Base-by-base conservation (phyloP, 306 rosid genomes). In the Boehmeria nivea region DNA sequence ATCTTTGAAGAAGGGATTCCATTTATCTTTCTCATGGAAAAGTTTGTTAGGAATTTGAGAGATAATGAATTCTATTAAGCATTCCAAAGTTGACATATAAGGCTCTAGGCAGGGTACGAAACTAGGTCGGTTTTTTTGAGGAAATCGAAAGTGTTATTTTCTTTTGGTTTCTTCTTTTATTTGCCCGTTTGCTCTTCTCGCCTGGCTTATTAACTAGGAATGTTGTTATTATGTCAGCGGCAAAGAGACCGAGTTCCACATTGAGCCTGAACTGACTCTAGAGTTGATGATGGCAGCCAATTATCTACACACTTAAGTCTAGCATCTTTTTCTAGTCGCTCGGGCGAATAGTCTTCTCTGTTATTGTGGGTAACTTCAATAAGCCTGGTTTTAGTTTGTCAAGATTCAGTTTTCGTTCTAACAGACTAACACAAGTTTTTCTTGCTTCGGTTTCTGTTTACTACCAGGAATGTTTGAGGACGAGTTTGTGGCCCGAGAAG, bases 211-310 rank as follows among this genome's bases (percentile, higher is more conserved):
- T 70, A 61, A 70, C 71, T 40, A 45, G 24, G 49, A 3, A 24
- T 66, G 44, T 54, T 43, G 26, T 34, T 51, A 12, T 62, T 74
- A 59, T 71, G 28, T 14, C 72, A 88, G 96, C 46, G 96, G 96
- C 49, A 82, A 84, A 76, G 94, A 88, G 84, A 75, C 86, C 0
- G 96, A 88, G 77, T 88, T 88, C 69, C 90, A 79, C 28, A 88
- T 88, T 64, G 96, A 88, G 68, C 94, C 96, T 21, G 96, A 88
- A 67, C 63, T 88, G 70, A 85, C 94, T 39, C 78, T 88, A 63
- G 96, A 88, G 85, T 60, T 88, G 78, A 79, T 88, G 94, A 88
- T 88, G 96, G 96, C 94, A 33, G 96, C 96, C 70, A 88, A 88
- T 73, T 88, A 88, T 69, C 94, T 84, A 38, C 87, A 88, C 79